These are phyloP conservation scores for Cupressus sempervirens DNA, from an alignment of 75 land plant species.

Conservation along the genomic window DNA sequence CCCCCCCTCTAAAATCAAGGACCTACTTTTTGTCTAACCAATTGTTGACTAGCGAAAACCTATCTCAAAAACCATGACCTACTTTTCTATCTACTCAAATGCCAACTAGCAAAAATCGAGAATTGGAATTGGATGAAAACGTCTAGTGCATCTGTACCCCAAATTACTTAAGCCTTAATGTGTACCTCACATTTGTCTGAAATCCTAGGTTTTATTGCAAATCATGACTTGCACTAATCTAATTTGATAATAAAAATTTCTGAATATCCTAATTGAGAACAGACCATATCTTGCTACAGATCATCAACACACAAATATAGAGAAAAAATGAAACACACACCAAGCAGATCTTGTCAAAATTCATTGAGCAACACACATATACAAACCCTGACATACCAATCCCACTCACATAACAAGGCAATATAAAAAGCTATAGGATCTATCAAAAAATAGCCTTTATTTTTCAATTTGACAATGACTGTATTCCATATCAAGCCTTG, in stretches of 20 bases:
- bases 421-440: neutral
- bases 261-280: neutral
- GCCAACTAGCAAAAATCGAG: neutral
- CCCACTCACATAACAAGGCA: neutral
- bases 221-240: neutral
- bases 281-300: too few relatives aligned
- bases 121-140: neutral
- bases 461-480: neutral
- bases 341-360: too few relatives aligned
- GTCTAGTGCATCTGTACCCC: neutral
- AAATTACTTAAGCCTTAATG: neutral
- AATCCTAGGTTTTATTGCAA: neutral
- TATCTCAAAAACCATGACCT: neutral
- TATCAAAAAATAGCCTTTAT: neutral
- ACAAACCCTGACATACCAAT: neutral
- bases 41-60: neutral
- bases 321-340: too few relatives aligned
- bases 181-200: neutral
- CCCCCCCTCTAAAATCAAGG: neutral
- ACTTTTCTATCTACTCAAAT: neutral
- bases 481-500: neutral
- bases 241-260: neutral
- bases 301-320: too few relatives aligned
- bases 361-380: too few relatives aligned
- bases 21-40: neutral